These are phyloP conservation scores for Staphylotrichum tortipilum DNA, from an alignment of 495 filamentous ascomycete genomes.

Conservation along the genomic window DNA sequence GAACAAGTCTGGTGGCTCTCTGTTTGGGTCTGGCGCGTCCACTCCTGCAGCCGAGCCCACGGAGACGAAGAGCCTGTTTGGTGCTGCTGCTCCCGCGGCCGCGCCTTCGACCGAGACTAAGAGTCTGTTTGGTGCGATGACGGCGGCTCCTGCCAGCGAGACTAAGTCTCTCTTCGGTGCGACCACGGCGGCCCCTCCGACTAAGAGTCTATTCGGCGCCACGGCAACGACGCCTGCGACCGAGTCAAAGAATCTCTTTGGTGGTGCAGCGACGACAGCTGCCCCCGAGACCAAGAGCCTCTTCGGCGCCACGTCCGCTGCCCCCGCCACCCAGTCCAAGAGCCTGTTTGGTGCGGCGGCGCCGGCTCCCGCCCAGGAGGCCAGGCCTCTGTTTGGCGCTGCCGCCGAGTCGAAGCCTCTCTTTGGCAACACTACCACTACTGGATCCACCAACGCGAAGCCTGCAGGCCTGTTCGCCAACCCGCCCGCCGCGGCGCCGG, in stretches of 20 bases:
- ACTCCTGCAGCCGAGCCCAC: constrained; percentile 12
- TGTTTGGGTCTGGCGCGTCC: constrained; percentile 11
- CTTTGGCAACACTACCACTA: constrained; percentile 10
- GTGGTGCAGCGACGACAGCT: no score
- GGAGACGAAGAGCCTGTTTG: constrained; percentile 15
- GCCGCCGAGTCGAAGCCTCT: constrained; percentile 10
- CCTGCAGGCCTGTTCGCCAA: constrained; percentile 11
- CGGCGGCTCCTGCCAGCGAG: constrained; percentile 11
- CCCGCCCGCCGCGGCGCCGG: constrained; percentile 8
- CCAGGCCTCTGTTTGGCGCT: constrained; percentile 14
- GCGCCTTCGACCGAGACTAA: constrained; percentile 14
- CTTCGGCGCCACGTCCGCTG: no score
- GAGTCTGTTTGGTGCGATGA: constrained; percentile 17
- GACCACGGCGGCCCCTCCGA: constrained; percentile 2
- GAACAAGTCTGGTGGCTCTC: constrained; percentile 15
- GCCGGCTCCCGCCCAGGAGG: no score
- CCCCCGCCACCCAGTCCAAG: no score
- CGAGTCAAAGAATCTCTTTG: constrained; percentile 20
- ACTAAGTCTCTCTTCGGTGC: constrained; percentile 20
- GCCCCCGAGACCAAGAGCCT: constrained; percentile 15
- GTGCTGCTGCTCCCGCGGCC: constrained; percentile 5
- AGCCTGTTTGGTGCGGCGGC: no score
- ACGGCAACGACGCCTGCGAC: constrained; percentile 1
- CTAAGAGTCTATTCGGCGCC: constrained; percentile 18
- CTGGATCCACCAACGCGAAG: constrained; percentile 8